phyloP scores from a whole-genome alignment of 371 early-diverging fungal species.

The Mortierella sp. region DNA sequence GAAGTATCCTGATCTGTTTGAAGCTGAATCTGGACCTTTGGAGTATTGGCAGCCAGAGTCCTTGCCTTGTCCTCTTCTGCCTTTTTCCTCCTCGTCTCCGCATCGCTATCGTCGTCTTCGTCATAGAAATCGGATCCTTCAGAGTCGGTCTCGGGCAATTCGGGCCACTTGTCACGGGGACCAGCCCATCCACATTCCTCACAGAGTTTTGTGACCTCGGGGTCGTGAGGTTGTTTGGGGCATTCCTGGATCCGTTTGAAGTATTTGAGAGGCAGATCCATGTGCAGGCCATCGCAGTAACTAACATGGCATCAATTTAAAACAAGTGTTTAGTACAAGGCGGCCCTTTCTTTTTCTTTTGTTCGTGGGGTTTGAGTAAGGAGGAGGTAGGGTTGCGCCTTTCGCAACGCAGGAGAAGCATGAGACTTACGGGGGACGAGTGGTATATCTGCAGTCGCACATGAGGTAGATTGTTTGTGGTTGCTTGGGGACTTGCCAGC shows the following conservation, averaged over 20 bases:
- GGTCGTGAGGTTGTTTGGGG: slow-evolving; percentile 42
- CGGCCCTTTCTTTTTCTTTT: too few species aligned
- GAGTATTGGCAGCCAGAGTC: slow-evolving; percentile 39
- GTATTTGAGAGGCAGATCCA: slow-evolving; percentile 53
- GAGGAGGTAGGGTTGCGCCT: too few species aligned
- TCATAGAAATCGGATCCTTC: slow-evolving; percentile 26
- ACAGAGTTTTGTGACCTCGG: slow-evolving; percentile 53
- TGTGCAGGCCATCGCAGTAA: slow-evolving; percentile 59
- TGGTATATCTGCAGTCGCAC: slow-evolving; percentile 60
- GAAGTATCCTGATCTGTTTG: neutral
- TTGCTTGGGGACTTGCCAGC: slow-evolving; percentile 55
- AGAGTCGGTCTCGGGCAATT: slow-evolving; percentile 47
- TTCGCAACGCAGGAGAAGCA: neutral
- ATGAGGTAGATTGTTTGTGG: slow-evolving; percentile 56
- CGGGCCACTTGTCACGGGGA: slow-evolving; percentile 54
- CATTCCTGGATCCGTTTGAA: slow-evolving; percentile 56
- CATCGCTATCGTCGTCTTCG: slow-evolving; percentile 12
- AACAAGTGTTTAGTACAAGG: neutral
- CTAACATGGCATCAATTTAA: neutral
- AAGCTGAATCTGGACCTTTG: slow-evolving; percentile 37
- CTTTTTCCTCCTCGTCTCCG: neutral
- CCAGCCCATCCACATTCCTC: slow-evolving; percentile 59
- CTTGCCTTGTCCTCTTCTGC: neutral
- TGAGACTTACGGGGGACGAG: slow-evolving; percentile 37
- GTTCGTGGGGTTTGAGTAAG: too few species aligned